phyloP scores from a whole-genome alignment of 2,329 filamentous ascomycete species.

The Chaetomium sp. region DNA sequence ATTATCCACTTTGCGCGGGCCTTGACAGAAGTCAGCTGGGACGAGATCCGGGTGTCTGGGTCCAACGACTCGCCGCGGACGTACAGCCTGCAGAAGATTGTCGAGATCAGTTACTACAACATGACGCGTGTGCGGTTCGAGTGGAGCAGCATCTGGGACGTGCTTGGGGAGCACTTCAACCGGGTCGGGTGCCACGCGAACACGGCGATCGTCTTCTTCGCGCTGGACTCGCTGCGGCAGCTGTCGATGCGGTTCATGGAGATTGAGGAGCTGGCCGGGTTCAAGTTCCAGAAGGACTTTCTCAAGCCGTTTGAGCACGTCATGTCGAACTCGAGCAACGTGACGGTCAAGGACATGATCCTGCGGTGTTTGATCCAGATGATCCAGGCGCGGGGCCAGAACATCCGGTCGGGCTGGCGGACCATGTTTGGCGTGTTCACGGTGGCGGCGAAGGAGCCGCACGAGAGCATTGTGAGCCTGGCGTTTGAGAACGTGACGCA shows the following conservation, averaged over 20 bases:
- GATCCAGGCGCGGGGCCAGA: slow-evolving; percentile 94
- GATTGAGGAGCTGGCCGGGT: slow-evolving; percentile 92
- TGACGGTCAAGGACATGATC: slow-evolving; percentile 96
- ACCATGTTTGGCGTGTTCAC: slow-evolving; percentile 99
- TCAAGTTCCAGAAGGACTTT: slow-evolving; percentile 99
- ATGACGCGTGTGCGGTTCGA: slow-evolving; percentile 98
- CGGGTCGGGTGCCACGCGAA: slow-evolving; percentile 95
- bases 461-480: slow-evolving; percentile 92
- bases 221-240: slow-evolving; percentile 88
- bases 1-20: slow-evolving; percentile 94
- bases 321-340: slow-evolving; percentile 83
- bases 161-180: slow-evolving; percentile 98
- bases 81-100: slow-evolving; percentile 95
- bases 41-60: slow-evolving; percentile 95
- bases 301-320: slow-evolving; percentile 97
- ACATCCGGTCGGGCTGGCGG: slow-evolving; percentile 95
- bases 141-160: slow-evolving; percentile 96
- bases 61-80: slow-evolving; percentile 93
- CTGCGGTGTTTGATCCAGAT: slow-evolving; percentile 95
- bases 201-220: slow-evolving; percentile 95
- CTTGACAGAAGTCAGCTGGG: slow-evolving; percentile 94
- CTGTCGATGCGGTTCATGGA: slow-evolving; percentile 99
- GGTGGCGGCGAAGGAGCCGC: slow-evolving; percentile 84
- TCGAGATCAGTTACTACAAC: slow-evolving; percentile 99
- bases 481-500: slow-evolving; percentile 95